phyloP scores from a whole-genome alignment of 176 grass and related monocot genomes.

The Oryza longistaminata region DNA sequence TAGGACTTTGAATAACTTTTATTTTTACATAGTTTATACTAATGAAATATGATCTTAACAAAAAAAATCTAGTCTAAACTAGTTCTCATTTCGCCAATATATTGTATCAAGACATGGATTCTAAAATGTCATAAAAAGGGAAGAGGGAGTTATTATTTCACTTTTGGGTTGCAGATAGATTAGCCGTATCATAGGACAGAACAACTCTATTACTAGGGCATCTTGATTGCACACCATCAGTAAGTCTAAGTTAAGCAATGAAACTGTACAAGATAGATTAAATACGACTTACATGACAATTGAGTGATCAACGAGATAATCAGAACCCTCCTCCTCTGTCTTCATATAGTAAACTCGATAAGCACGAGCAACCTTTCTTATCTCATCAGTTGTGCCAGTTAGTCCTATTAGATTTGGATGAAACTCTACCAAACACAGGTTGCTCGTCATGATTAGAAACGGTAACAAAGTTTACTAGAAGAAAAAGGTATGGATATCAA shows the following conservation, averaged over 20 bases:
- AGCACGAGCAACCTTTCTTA: slow-evolving; percentile 83
- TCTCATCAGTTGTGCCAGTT: slow-evolving; percentile 69
- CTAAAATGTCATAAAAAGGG: background rate
- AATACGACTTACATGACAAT: slow-evolving; percentile 77
- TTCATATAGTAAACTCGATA: slow-evolving; percentile 99
- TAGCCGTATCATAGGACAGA: background rate
- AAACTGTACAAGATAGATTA: background rate
- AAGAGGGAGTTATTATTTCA: background rate
- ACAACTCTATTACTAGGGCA: background rate
- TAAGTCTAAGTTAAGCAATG: slow-evolving; percentile 9
- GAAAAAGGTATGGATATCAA: background rate
- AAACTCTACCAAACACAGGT: slow-evolving; percentile 37
- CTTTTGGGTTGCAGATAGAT: background rate
- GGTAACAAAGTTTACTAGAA: background rate
- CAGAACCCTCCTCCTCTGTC: slow-evolving; percentile 86
- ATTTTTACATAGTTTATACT: background rate
- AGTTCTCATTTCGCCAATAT: background rate
- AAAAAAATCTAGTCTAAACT: background rate
- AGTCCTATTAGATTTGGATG: slow-evolving; percentile 75
- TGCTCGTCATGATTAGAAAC: background rate
- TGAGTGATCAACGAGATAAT: slow-evolving; percentile 97
- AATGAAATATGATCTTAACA: background rate
- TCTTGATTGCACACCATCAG: background rate
- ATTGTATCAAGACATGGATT: background rate
- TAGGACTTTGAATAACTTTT: background rate